Evolutionary conservation across 768 basidiomycete genomes (phyloP).

Genomic region (Leccinum longicurvipes): DNA sequence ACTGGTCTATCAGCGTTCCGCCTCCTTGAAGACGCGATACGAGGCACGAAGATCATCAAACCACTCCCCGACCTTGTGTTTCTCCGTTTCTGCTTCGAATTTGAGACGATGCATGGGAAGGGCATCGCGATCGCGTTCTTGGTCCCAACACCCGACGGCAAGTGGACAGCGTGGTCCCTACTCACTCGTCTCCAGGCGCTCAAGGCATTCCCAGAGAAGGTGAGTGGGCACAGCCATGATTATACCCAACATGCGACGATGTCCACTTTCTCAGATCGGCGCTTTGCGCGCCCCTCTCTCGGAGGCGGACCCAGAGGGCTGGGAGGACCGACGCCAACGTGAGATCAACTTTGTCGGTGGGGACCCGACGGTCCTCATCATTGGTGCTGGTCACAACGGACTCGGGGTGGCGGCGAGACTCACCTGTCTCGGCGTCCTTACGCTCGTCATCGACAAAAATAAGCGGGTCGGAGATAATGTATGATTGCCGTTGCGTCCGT

Average conservation of each 20-base stretch:
- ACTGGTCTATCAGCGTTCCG: slow-evolving; percentile 17
- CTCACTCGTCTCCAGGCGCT: slow-evolving; percentile 59
- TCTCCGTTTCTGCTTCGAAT: slow-evolving; percentile 55
- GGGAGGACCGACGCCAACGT: slow-evolving; percentile 43
- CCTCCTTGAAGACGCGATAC: slow-evolving; percentile 23
- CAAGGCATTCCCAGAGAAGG: slow-evolving; percentile 48
- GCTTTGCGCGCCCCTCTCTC: slow-evolving; percentile 35
- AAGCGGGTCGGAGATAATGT: slow-evolving; percentile 48
- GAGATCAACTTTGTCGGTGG: slow-evolving; percentile 42
- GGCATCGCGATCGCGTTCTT: slow-evolving; percentile 54
- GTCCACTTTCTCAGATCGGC: slow-evolving; percentile 27
- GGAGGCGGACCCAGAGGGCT: slow-evolving; percentile 42
- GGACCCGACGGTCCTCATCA: slow-evolving; percentile 56
- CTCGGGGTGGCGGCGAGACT: slow-evolving; percentile 61
- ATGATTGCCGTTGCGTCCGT: background rate
- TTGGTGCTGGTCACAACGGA: slow-evolving; percentile 67
- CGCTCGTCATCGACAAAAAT: slow-evolving; percentile 54
- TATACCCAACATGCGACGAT: background rate
- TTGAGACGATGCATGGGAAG: slow-evolving; percentile 45
- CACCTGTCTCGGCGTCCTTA: slow-evolving; percentile 50
- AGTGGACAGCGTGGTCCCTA: slow-evolving; percentile 59
- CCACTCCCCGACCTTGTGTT: slow-evolving; percentile 54
- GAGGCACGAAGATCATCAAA: slow-evolving; percentile 31
- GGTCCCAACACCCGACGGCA: slow-evolving; percentile 33
- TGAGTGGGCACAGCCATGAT: slow-evolving; percentile 2